phyloP scores from a whole-genome alignment of 495 filamentous ascomycete genomes.

The Cairneyella variabilis region DNA sequence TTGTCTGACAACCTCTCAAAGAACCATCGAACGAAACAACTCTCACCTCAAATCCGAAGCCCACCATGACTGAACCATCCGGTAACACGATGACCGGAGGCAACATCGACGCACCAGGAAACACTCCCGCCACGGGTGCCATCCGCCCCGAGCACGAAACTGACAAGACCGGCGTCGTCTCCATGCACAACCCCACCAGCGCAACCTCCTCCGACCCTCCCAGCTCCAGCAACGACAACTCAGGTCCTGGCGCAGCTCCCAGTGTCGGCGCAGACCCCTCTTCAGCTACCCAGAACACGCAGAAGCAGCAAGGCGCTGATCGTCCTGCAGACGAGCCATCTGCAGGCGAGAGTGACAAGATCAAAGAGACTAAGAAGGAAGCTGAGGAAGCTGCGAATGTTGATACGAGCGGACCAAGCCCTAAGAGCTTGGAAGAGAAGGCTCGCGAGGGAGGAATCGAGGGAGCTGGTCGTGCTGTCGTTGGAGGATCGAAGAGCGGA shows the following conservation, averaged over 20 bases:
- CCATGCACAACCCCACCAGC: slow-evolving; percentile 9
- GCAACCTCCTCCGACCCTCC: slow-evolving; percentile 15
- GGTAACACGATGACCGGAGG: too few relatives aligned
- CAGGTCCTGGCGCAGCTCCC: background rate
- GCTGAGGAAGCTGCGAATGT: slow-evolving; percentile 10
- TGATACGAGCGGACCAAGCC: slow-evolving; percentile 8
- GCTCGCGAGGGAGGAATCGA: slow-evolving; percentile 23
- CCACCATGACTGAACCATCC: background rate
- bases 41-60: background rate
- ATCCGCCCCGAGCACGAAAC: slow-evolving; percentile 21
- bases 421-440: slow-evolving; percentile 8
- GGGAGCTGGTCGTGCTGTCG: slow-evolving; percentile 17
- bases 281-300: slow-evolving; percentile 11
- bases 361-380: slow-evolving; percentile 17
- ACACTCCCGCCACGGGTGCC: background rate
- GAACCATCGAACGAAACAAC: background rate
- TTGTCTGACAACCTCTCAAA: too few relatives aligned
- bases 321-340: slow-evolving; percentile 27
- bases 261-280: slow-evolving; percentile 14
- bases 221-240: slow-evolving; percentile 16
- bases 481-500: slow-evolving; percentile 19
- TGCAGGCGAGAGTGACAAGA: background rate
- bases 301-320: slow-evolving; percentile 36
- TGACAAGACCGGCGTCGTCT: slow-evolving; percentile 24
- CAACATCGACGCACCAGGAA: background rate